Conservation (phyloP, 2,329 filamentous ascomycete genomes). For the Aspergillus neotritici region DNA sequence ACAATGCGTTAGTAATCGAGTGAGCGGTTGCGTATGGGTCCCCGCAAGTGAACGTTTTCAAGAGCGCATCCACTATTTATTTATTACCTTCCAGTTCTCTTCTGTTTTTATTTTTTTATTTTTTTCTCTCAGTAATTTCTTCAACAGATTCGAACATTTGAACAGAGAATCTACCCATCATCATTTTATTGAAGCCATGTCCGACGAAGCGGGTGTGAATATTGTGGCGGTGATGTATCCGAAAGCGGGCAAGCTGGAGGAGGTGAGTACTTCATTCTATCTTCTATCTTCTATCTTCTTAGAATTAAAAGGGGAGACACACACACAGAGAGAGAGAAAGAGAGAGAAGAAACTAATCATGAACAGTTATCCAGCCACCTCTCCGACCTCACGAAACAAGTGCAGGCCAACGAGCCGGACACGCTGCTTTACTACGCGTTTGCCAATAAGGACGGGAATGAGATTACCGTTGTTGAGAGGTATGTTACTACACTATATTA, state of each 20-base stretch:
- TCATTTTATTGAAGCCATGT: slow-evolving; percentile 22
- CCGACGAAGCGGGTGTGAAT: slow-evolving; percentile 23
- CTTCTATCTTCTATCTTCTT: too few relatives aligned
- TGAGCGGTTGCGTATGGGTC: too few relatives aligned
- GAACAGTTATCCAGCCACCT: slow-evolving; percentile 22
- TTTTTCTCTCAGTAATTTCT: too few relatives aligned
- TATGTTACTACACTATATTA: slow-evolving; percentile 6
- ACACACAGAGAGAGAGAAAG: too few relatives aligned
- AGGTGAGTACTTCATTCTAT: slow-evolving; percentile 17
- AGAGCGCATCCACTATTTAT: too few relatives aligned
- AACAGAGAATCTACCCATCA: too few relatives aligned
- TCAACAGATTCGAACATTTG: too few relatives aligned
- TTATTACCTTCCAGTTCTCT: too few relatives aligned
- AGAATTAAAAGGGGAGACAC: too few relatives aligned
- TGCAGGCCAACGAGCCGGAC: slow-evolving; percentile 28
- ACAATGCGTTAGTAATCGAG: background rate
- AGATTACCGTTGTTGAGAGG: slow-evolving; percentile 32
- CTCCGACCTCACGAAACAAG: slow-evolving; percentile 22
- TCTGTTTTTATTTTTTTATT: too few relatives aligned
- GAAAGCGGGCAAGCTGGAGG: slow-evolving; percentile 28
- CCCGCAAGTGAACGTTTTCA: too few relatives aligned
- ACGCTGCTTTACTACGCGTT: slow-evolving; percentile 29
- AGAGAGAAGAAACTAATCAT: too few relatives aligned
- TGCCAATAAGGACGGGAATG: slow-evolving; percentile 21
- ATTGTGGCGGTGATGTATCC: slow-evolving; percentile 25